Evolutionary conservation across 306 rosid genomes (phyloP).

Genomic region (Fragaria iinumae): DNA sequence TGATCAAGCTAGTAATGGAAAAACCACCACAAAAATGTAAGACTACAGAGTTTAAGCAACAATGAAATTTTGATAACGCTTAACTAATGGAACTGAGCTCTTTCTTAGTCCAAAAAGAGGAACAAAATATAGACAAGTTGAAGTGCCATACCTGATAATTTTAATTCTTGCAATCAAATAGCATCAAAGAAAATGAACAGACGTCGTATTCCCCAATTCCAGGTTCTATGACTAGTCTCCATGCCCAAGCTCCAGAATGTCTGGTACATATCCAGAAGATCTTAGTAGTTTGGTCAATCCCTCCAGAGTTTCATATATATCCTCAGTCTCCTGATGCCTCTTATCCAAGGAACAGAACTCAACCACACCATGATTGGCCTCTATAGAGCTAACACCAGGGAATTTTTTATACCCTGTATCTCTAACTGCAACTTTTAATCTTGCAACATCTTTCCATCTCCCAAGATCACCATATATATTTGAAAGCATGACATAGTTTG

Average conservation of each 20-base stretch:
- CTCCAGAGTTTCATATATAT: slow-evolving; percentile 34
- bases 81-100: neutral
- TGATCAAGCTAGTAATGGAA: neutral
- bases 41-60: neutral
- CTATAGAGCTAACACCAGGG: slow-evolving; percentile 49
- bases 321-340: slow-evolving; percentile 35
- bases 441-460: slow-evolving; percentile 72
- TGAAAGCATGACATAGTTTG: slow-evolving; percentile 69
- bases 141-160: neutral
- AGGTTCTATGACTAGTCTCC: slow-evolving; percentile 11
- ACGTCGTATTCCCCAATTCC: neutral
- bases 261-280: slow-evolving; percentile 30
- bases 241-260: slow-evolving; percentile 25
- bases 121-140: neutral
- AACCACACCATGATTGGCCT: slow-evolving; percentile 31
- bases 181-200: neutral
- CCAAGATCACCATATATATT: slow-evolving; percentile 77
- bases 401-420: slow-evolving; percentile 53
- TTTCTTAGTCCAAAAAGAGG: neutral
- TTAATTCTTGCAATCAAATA: neutral
- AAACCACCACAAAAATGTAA: neutral
- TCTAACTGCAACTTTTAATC: slow-evolving; percentile 62
- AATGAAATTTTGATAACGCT: neutral
- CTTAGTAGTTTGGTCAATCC: slow-evolving; percentile 34
- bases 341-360: slow-evolving; percentile 46